Evolutionary conservation across 2,329 filamentous ascomycete genomes (phyloP).

Genomic region (Fusarium sp.): DNA sequence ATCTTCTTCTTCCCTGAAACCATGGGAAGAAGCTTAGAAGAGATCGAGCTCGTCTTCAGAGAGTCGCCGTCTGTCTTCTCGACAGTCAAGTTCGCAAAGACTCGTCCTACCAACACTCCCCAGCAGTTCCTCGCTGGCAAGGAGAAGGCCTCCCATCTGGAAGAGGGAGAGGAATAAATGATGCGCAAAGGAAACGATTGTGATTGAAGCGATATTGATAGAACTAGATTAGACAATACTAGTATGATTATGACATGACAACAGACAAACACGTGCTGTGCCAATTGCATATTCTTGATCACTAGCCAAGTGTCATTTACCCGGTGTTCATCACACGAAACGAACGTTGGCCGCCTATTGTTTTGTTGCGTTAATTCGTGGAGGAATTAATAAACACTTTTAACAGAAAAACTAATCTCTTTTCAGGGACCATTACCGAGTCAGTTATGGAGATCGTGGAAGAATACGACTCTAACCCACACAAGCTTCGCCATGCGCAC

Average conservation of each 20-base stretch:
- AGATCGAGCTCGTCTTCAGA: slow-evolving; percentile 49
- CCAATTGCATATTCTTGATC: background rate
- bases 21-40: slow-evolving; percentile 49
- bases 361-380: slow-evolving; percentile 14
- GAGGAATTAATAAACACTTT: slow-evolving; percentile 23
- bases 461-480: slow-evolving; percentile 27
- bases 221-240: slow-evolving; percentile 22
- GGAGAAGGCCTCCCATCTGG: slow-evolving; percentile 30
- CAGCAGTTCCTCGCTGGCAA: slow-evolving; percentile 29
- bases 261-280: background rate
- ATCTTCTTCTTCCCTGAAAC: slow-evolving; percentile 55
- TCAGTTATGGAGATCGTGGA: slow-evolving; percentile 10
- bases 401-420: slow-evolving; percentile 10
- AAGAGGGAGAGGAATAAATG: slow-evolving; percentile 15
- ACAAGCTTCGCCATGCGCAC: slow-evolving; percentile 27
- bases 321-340: slow-evolving; percentile 20
- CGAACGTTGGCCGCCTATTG: background rate
- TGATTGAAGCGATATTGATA: slow-evolving; percentile 17
- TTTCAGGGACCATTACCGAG: slow-evolving; percentile 17
- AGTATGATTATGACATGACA: slow-evolving; percentile 35
- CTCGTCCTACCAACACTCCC: slow-evolving; percentile 27
- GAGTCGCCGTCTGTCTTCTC: slow-evolving; percentile 35
- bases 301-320: slow-evolving; percentile 16
- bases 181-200: slow-evolving; percentile 26
- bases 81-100: slow-evolving; percentile 39